Base-by-base conservation (phyloP, 139 green algal species). In the Auxenochlorella pyrenoidosa region DNA sequence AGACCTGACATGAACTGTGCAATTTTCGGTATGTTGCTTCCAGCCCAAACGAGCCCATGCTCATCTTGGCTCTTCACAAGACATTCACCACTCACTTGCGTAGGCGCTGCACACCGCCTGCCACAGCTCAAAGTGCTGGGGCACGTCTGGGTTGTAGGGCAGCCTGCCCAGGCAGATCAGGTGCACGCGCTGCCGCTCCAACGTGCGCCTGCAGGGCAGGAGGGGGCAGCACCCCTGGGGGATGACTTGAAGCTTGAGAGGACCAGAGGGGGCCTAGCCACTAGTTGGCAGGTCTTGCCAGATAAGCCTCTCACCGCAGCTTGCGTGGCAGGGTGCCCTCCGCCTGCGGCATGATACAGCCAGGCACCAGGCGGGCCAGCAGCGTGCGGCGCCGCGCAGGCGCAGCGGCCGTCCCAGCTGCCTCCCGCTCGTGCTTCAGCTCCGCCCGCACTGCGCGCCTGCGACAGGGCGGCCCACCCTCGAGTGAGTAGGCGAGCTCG, bases 131-230 rank as follows among this genome's bases (percentile, higher is more conserved):
- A 73, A 84, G 60, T 84, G 84, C 40, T 78, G 58, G 21, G 41
- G 60, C 6, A 79, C 34, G 26, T 88, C 75, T 2, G 75, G 54
- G 38, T 40, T 63, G 40, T 88, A 84, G 58, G 84, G 75, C 41
- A 84, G 32, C 16, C 75, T 43, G 16, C 38, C 40, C 32, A 88
- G 60, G 84, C 84, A 83, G 24, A 84, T 75, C 75, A 88, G 41
- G 28, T 43, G 84, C 75, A 84, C 18, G 16, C 60, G 83, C 83
- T 87, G 36, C 72, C 16, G 54, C 8, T 82, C 72, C 71, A 82
- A 26, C 3, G 47, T 24, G 28, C 75, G 38, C 36, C 83, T 85
- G 80, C 54, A 51, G 63, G 22, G 73, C 34, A 41, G 30, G 47
- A 10, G 70, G 70, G 66, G 5, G 3, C 16, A 40, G 66, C 63